Evolutionary conservation across 163 green algal species (phyloP).

Genomic region (Coccomyxa subellipsoidea): DNA sequence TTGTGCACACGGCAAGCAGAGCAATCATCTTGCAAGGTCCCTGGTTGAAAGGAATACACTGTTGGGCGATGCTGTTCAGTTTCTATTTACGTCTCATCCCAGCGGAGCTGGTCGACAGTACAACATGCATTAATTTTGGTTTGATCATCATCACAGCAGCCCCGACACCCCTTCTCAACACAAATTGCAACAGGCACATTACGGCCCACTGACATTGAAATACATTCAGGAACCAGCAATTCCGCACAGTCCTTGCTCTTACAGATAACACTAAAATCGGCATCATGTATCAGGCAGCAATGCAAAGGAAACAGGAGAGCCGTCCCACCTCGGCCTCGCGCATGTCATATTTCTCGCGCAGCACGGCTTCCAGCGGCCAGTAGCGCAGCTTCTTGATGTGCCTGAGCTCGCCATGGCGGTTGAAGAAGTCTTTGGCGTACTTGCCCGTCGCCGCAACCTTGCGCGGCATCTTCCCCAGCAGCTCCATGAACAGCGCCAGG

Average conservation of each 20-base stretch:
- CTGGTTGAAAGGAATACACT: no score
- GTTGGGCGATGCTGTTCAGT: not conserved
- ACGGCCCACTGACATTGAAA: no score
- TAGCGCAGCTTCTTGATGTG: constrained; percentile 93
- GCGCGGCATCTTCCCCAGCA: constrained; percentile 87
- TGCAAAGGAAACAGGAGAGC: not conserved
- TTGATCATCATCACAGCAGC: constrained; percentile 29
- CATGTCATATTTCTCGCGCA: constrained; percentile 95
- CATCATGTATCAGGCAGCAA: no score
- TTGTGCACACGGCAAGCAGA: not conserved
- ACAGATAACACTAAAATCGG: no score
- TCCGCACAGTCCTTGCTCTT: no score
- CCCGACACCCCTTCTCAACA: not conserved
- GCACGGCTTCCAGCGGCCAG: constrained; percentile 89
- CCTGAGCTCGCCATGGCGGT: constrained; percentile 84
- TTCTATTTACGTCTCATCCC: not conserved
- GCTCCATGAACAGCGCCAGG: constrained; percentile 96
- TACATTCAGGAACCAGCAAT: no score
- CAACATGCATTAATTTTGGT: constrained; percentile 39
- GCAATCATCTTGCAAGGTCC: not conserved
- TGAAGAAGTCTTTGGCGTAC: constrained; percentile 91
- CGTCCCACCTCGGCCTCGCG: constrained; percentile 66
- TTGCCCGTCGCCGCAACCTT: constrained; percentile 67
- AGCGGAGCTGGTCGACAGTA: constrained; percentile 29
- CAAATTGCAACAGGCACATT: no score